phyloP scores from a whole-genome alignment of 2,329 filamentous ascomycete genomes.

The Trichothecium roseum region DNA sequence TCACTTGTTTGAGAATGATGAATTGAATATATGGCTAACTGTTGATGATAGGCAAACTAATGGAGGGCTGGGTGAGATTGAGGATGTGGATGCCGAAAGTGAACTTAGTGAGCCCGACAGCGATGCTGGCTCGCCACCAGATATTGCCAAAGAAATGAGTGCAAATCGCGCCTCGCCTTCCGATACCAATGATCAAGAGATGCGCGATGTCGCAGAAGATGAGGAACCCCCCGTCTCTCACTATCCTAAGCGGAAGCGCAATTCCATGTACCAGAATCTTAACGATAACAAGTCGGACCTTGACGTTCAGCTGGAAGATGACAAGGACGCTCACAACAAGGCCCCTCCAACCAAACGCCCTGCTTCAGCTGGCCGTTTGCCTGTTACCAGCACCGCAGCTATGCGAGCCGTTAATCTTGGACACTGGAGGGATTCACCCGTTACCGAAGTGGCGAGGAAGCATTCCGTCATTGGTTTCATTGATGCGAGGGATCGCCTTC shows the following conservation, averaged over 20 bases:
- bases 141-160: conserved; percentile 42
- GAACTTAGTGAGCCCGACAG: conserved; percentile 33
- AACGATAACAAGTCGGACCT: neutral
- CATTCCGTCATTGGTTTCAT: conserved; percentile 54
- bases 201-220: conserved; percentile 30
- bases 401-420: conserved; percentile 35
- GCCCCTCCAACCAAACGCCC: neutral
- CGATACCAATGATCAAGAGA: conserved; percentile 26
- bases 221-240: conserved; percentile 27
- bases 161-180: conserved; percentile 8
- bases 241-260: conserved; percentile 46
- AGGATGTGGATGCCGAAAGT: conserved; percentile 27
- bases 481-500: conserved; percentile 48
- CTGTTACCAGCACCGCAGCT: no score
- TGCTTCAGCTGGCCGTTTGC: neutral
- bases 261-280: conserved; percentile 14
- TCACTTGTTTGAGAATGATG: no score
- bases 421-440: conserved; percentile 49
- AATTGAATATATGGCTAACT: no score
- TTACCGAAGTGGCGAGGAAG: conserved; percentile 36
- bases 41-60: conserved; percentile 5
- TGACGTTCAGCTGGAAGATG: neutral
- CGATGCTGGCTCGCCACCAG: conserved; percentile 25
- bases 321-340: neutral
- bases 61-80: conserved; percentile 11